A percentile compares a stretch with the other conserved stretches of the same genome.
phyloP scores from a whole-genome alignment of 805 yeast species.

The Starmerella sp. region DNA sequence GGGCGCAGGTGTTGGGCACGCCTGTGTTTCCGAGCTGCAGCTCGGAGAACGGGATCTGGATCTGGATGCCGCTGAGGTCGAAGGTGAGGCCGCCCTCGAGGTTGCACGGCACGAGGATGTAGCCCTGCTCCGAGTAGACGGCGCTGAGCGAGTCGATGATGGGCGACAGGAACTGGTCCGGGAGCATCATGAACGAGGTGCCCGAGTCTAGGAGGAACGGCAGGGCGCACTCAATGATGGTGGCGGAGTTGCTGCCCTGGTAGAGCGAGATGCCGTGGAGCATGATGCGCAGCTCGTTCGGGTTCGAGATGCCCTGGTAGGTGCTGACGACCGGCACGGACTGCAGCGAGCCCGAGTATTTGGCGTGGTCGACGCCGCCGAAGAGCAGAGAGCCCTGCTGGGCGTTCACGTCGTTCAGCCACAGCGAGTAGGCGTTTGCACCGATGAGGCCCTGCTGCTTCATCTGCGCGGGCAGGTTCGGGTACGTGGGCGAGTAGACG shows the following conservation, averaged over 20 bases:
- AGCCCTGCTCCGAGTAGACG: constrained; percentile 30
- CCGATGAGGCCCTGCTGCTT: constrained; percentile 35
- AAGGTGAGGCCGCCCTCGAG: constrained; percentile 30
- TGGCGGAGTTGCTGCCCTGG: constrained; percentile 7
- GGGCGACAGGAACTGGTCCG: constrained; percentile 26
- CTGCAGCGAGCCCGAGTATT: constrained; percentile 32
- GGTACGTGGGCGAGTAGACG: constrained; percentile 21
- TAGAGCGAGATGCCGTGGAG: constrained; percentile 15
- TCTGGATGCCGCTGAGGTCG: constrained; percentile 41
- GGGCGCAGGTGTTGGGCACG: constrained; percentile 15
- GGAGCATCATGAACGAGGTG: constrained; percentile 39
- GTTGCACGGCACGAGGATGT: constrained; percentile 34
- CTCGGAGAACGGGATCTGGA: constrained; percentile 35
- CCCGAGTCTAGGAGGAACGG: constrained; percentile 45
- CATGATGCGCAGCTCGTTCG: constrained; percentile 13
- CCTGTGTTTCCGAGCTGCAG: constrained; percentile 10
- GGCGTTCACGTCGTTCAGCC: constrained; percentile 31
- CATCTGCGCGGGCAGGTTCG: constrained; percentile 29
- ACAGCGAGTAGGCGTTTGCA: constrained; percentile 37
- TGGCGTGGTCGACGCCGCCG: constrained; percentile 37
- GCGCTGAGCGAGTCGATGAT: constrained; percentile 33
- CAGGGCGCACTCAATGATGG: constrained; percentile 9
- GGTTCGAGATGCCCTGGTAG: constrained; percentile 11
- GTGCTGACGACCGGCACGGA: constrained; percentile 28
- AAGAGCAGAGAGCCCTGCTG: constrained; percentile 32